Percentiles rank a stretch among this genome's conserved stretches.
These are phyloP conservation scores for Chaetomiaceae sp. DNA, from an alignment of 2,329 filamentous ascomycete genomes.

Conservation along the genomic window DNA sequence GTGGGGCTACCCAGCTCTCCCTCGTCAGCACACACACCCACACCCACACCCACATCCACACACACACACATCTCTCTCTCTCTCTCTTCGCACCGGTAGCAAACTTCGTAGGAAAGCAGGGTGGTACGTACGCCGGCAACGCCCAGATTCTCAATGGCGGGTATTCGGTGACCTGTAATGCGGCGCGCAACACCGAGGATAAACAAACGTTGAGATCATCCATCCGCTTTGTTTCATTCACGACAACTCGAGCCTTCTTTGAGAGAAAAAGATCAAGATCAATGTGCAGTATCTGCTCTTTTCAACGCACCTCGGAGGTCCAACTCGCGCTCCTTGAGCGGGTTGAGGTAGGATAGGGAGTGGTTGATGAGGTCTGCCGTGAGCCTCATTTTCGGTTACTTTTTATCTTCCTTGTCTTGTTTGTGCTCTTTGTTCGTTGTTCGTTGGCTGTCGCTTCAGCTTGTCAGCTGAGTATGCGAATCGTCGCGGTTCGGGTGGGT, in stretches of 20 bases:
- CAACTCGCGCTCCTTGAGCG: constrained; percentile 96
- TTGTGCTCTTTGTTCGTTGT: too few species aligned
- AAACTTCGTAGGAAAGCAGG: constrained; percentile 12
- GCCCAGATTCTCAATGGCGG: constrained; percentile 94
- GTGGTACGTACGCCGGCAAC: constrained; percentile 75
- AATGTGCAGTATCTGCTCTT: constrained; percentile 93
- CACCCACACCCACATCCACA: too few species aligned
- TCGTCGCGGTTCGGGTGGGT: background rate
- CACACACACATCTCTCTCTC: background rate
- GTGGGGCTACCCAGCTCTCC: too few species aligned
- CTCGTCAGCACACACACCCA: too few species aligned
- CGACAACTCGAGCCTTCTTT: too few species aligned
- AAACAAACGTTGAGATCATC: constrained; percentile 17
- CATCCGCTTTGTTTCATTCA: constrained; percentile 1
- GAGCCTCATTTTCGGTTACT: constrained; percentile 69
- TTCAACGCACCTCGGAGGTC: constrained; percentile 98
- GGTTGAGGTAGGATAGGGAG: constrained; percentile 97
- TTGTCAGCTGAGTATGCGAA: too few species aligned
- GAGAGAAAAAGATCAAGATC: constrained; percentile 59
- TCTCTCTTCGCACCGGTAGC: too few species aligned
- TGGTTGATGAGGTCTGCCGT: constrained; percentile 90
- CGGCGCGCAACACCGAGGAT: constrained; percentile 22
- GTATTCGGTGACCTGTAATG: constrained; percentile 92
- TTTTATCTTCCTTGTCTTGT: constrained; percentile 11
- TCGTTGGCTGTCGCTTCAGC: background rate